Base-by-base conservation (phyloP, 257 asterid species). In the Lithospermum erythrorhizon region DNA sequence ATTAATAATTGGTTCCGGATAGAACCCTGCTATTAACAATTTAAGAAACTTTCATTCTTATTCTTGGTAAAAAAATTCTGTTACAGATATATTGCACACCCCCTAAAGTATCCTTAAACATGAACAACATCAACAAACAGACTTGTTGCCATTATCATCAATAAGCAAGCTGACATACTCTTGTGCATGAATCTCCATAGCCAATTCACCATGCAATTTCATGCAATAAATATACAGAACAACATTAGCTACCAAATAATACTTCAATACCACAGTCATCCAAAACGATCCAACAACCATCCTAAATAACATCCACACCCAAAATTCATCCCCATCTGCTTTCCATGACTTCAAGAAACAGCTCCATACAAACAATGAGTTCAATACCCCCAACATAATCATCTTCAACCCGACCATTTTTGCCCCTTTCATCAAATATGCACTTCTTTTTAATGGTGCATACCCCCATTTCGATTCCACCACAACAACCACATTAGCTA, bases 161-260 rank as follows among this genome's bases (percentile, higher is more conserved):
- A 74, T 77, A 16, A 95, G 95, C 82, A 93, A 65, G 70, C 90
- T 84, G 8, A 86, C 75, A 67, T 93, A 93, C 75, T 84, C 94
- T 79, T 89, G 97, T 68, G 83, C 87, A 0, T 89, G 91, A 35
- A 89, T 89, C 76, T 93, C 95, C 21, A 80, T 63, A 0, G 94
- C 89, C 72, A 86, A 66, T 77, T 93, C 99, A 24, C 97, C 96
- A 11, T 69, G 83, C 69, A 75, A 29, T 4, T 94, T 95, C 72
- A 74, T 83, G 78, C 95, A 82, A 57, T 83, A 76, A 72, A 80
- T 70, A 32, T 79, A 81, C 64, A 87, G 57, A 19, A 83, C 80
- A 1, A 80, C 73, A 9, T 48, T 65, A 0, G 87, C 75, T 11
- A 75, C 81, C 47, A 74, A 21, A 17, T 10, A 35, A 51, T 78